Conservation (phyloP, 1,284 basidiomycete species). For the Ustilago trichophora region DNA sequence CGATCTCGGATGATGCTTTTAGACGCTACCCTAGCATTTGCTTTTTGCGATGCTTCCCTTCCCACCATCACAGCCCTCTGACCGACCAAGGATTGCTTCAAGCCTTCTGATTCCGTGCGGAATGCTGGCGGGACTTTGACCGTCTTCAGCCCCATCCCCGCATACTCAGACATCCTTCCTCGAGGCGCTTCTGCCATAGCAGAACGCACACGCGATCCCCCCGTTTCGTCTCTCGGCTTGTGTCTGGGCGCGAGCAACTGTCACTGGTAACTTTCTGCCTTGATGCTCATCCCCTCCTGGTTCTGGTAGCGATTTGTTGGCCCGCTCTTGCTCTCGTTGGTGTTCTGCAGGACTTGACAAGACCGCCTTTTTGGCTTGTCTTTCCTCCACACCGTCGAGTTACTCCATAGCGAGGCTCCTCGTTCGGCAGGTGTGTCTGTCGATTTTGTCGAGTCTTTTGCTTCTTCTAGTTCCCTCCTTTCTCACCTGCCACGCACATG, state of each 20-base stretch:
- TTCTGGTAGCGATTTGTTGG: slow-evolving; percentile 17
- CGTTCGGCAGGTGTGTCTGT: background rate
- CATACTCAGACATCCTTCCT: no score
- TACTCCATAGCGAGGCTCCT: background rate
- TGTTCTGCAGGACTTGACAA: background rate
- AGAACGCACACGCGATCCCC: no score
- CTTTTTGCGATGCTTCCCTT: no score
- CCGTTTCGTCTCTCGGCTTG: background rate
- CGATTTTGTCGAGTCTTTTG: slow-evolving; percentile 2
- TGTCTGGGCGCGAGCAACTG: background rate
- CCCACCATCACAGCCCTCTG: no score
- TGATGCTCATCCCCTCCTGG: background rate
- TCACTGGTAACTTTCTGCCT: background rate
- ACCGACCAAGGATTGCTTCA: no score
- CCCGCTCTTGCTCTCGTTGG: slow-evolving; percentile 16
- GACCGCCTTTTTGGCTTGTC: background rate
- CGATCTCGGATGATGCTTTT: slow-evolving; percentile 1
- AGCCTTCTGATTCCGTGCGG: no score
- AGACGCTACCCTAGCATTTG: slow-evolving; percentile 23
- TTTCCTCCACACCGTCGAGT: no score
- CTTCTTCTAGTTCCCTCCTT: background rate
- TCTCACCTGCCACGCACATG: no score
- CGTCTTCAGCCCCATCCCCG: no score
- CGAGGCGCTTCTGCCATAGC: no score
- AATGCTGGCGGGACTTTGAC: no score